A percentile compares a stretch with the other conserved stretches of the same genome.
Evolutionary conservation across 2,329 filamentous ascomycete genomes (phyloP).

Genomic region (Teratosphaeria nubilosa): DNA sequence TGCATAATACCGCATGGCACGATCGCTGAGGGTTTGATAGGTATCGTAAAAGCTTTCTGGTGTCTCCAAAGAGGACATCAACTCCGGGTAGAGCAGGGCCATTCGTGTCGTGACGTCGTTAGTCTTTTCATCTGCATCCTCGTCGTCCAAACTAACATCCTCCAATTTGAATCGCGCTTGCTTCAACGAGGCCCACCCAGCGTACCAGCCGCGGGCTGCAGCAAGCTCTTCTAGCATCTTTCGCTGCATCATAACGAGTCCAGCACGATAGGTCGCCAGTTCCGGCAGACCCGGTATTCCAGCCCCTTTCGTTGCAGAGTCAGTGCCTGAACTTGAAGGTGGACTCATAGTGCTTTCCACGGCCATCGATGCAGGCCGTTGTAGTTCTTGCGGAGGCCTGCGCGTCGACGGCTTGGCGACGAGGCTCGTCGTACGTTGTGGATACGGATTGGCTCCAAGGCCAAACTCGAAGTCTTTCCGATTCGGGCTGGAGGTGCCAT

Average conservation of each 20-base stretch:
- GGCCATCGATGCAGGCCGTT: conserved; percentile 4
- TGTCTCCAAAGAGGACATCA: conserved; percentile 24
- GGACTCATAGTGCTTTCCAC: conserved; percentile 7
- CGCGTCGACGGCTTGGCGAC: neutral
- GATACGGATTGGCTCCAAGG: conserved; percentile 23
- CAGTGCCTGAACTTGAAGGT: conserved; percentile 9
- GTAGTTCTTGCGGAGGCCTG: conserved; percentile 6
- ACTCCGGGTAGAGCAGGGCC: neutral
- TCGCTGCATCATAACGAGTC: conserved; percentile 69
- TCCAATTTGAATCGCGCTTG: neutral
- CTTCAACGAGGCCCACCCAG: conserved; percentile 53
- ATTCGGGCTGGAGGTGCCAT: conserved; percentile 8
- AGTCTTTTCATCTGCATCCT: conserved; percentile 26
- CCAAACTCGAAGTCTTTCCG: conserved; percentile 18
- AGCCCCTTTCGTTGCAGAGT: conserved; percentile 3
- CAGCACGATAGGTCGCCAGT: conserved; percentile 70
- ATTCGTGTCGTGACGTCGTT: conserved; percentile 1
- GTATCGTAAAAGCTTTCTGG: conserved; percentile 29
- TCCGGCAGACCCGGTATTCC: conserved; percentile 54
- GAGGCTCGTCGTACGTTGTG: conserved; percentile 21
- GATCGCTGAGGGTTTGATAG: conserved; percentile 62
- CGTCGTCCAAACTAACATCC: conserved; percentile 25
- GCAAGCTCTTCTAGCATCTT: conserved; percentile 69
- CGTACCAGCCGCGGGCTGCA: conserved; percentile 60
- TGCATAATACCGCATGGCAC: conserved; percentile 71